Evolutionary conservation across 2,329 filamentous ascomycete genomes (phyloP), one percentile per base, ranked within the genome.

Genomic region (Apiospora marii): DNA sequence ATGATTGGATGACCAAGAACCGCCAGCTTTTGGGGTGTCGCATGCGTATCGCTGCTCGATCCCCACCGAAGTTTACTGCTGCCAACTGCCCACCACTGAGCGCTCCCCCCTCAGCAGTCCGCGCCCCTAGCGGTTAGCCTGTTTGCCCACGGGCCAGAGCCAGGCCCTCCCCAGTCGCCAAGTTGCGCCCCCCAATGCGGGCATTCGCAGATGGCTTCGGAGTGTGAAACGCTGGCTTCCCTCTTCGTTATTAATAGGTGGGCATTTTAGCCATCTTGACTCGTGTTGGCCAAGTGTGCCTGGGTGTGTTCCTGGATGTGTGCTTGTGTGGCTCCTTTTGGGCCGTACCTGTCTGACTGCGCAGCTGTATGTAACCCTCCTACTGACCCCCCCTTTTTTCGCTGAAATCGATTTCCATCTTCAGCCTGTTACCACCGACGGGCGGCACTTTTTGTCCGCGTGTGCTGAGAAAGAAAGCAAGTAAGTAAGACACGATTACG

Each of bases 241-340:
- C 34, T 64, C 34, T 64, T 64, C 34, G 58, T 41, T 64, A 64
- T 64, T 64, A 64, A 64, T 64, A 64, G 58, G 58, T 64, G 58
- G 34, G 34, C 34, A 41, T 64, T 14, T 5, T 24, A 64, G 14
- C 34, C 34, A 41, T n/a, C 58, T 41, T 64, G 58, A 64, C 58
- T 64, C 58, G 58, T 64, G 34, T 41, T 64, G 58, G 58, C 30
- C 34, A 64, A 34, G 16, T 37, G 16, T 61, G 53, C 7, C 19
- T 51, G 48, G 48, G 22, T 24, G 48, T 24, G 48, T n/a, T 8
- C 37, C 37, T 41, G 37, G 37, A 41, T 41, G 8, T 41, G 37
- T 41, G 37, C 37, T 14, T 10, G 24, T 34, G 24, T 58, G 51
- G 16, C 30, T 61, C 16, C 30, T 61, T 61, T 34, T 37, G 53